These are phyloP conservation scores for Austroboletus eburneus DNA, from an alignment of 768 basidiomycete genomes.

Conservation along the genomic window DNA sequence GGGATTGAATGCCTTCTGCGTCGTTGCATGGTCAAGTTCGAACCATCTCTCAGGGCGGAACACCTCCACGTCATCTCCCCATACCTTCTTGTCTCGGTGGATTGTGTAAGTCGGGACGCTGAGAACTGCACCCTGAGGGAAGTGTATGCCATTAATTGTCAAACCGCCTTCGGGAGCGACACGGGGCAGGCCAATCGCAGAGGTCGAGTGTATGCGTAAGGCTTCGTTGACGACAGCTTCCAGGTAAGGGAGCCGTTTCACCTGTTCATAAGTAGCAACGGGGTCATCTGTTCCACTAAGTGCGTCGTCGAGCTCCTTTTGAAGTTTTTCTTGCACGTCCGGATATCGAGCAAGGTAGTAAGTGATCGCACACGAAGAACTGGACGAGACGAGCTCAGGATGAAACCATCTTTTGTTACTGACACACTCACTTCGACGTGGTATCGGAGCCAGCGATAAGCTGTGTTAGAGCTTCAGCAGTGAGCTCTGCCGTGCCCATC, in stretches of 20 bases:
- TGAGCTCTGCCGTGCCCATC: slow-evolving; percentile 79
- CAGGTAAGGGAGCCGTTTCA: slow-evolving; percentile 74
- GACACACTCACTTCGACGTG: slow-evolving; percentile 72
- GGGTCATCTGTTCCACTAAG: slow-evolving; percentile 56
- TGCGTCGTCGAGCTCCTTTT: slow-evolving; percentile 65
- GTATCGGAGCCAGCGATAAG: slow-evolving; percentile 90
- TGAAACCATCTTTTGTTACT: neutral
- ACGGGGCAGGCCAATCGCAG: slow-evolving; percentile 78
- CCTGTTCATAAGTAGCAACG: slow-evolving; percentile 59
- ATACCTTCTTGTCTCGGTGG: slow-evolving; percentile 64
- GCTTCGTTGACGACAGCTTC: slow-evolving; percentile 87
- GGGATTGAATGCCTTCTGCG: slow-evolving; percentile 77
- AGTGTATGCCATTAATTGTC: slow-evolving; percentile 45
- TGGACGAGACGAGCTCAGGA: slow-evolving; percentile 24
- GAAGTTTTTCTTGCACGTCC: slow-evolving; percentile 62
- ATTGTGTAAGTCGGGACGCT: slow-evolving; percentile 82
- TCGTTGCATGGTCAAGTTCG: slow-evolving; percentile 54
- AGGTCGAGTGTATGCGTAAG: slow-evolving; percentile 81
- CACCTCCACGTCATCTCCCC: slow-evolving; percentile 74
- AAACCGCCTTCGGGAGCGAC: slow-evolving; percentile 72
- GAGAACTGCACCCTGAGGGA: slow-evolving; percentile 72
- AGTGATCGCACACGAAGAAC: slow-evolving; percentile 86
- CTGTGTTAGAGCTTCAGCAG: slow-evolving; percentile 83
- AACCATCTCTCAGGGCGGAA: slow-evolving; percentile 88
- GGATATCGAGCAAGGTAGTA: slow-evolving; percentile 77